phyloP scores from a whole-genome alignment of 2,329 filamentous ascomycete species.

The Sporothrix protearum region DNA sequence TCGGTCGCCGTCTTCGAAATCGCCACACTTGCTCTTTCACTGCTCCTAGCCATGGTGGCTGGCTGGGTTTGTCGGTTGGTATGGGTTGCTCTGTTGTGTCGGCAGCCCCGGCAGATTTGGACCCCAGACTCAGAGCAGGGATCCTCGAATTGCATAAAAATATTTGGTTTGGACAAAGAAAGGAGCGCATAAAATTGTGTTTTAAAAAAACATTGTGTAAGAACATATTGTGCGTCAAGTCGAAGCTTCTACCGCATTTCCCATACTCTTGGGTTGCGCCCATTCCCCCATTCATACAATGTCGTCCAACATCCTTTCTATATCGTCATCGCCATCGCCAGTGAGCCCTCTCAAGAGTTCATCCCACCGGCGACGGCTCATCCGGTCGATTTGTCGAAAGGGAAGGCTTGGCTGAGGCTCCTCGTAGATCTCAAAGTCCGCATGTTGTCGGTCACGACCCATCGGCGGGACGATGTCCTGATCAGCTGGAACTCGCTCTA shows the following conservation, averaged over 20 bases:
- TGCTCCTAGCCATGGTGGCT: neutral
- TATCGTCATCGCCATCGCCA: neutral
- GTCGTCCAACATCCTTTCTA: neutral
- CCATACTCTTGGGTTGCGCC: neutral
- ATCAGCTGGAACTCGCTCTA: neutral
- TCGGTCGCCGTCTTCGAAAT: too few relatives aligned
- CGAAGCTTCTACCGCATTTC: neutral
- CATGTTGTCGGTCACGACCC: neutral
- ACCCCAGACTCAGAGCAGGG: neutral
- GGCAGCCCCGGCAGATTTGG: constrained; percentile 8
- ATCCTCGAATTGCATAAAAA: neutral
- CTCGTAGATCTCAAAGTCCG: constrained; percentile 3
- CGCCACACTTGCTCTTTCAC: too few relatives aligned
- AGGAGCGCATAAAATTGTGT: neutral
- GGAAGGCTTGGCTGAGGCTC: neutral
- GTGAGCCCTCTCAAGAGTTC: neutral
- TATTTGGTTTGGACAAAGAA: too few relatives aligned
- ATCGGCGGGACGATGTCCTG: neutral
- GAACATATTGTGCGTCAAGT: too few relatives aligned
- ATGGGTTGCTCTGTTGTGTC: constrained; percentile 9
- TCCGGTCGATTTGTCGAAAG: neutral
- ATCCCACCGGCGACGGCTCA: neutral
- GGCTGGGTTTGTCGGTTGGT: neutral
- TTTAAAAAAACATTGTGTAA: neutral
- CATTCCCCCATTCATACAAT: neutral